phyloP scores from a whole-genome alignment of 1,139 yeast genomes.

The Taphrina pruni region DNA sequence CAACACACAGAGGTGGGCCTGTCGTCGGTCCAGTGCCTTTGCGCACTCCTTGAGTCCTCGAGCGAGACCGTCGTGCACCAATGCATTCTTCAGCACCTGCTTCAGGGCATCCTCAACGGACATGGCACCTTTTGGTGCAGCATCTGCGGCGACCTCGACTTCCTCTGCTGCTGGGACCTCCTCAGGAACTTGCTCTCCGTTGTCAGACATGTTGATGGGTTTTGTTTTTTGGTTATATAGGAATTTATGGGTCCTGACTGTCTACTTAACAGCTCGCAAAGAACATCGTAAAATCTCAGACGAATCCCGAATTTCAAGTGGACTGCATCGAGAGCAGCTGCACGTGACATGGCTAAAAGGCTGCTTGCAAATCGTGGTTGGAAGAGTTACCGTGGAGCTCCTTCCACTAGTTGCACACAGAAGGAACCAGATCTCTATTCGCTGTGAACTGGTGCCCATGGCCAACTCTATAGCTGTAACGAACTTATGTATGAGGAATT shows the following conservation, averaged over 20 bases:
- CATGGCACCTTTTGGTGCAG: constrained; percentile 74
- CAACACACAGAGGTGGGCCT: constrained; percentile 96
- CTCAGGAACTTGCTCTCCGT: constrained; percentile 42
- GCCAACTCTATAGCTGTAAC: too few species aligned
- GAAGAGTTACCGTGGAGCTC: background rate
- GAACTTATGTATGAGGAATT: too few species aligned
- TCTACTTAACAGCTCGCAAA: constrained; percentile 27
- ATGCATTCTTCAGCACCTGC: constrained; percentile 97
- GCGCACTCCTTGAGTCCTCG: constrained; percentile 99
- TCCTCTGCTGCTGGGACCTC: constrained; percentile 67
- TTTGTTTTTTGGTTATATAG: background rate
- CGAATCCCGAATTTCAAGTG: constrained; percentile 1
- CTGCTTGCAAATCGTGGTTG: too few species aligned
- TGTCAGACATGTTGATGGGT: constrained; percentile 31
- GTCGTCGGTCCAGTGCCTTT: constrained; percentile 96
- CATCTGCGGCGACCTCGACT: constrained; percentile 82
- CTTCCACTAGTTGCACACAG: background rate
- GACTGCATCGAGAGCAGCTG: constrained; percentile 10
- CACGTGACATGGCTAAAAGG: background rate
- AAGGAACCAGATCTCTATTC: too few species aligned
- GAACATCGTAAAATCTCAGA: constrained; percentile 10
- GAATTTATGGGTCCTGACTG: constrained; percentile 35
- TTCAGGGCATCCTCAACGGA: constrained; percentile 98
- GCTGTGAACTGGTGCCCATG: too few species aligned
- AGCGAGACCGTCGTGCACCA: constrained; percentile 99